Evolutionary conservation across 2,329 filamentous ascomycete genomes (phyloP).

Genomic region (Cryphonectria radicalis): DNA sequence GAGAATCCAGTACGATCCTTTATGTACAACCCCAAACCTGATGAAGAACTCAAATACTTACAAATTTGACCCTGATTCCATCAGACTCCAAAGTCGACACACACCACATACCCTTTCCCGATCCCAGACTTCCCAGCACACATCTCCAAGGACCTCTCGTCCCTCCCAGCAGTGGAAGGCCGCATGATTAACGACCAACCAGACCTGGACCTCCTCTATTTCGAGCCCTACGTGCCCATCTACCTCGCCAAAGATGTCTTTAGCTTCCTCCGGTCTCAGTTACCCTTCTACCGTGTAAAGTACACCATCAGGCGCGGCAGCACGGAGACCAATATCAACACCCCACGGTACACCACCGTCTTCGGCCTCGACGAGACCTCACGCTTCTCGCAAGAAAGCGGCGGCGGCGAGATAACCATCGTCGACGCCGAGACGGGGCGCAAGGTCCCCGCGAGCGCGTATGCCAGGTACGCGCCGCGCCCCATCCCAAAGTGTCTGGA

Average conservation of each 20-base stretch:
- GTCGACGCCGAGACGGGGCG: slow-evolving; percentile 48
- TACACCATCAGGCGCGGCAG: slow-evolving; percentile 73
- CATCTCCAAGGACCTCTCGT: slow-evolving; percentile 45
- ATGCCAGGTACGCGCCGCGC: slow-evolving; percentile 61
- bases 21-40: slow-evolving; percentile 7
- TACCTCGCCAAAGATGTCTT: slow-evolving; percentile 64
- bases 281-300: slow-evolving; percentile 77
- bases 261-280: slow-evolving; percentile 68
- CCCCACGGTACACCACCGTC: slow-evolving; percentile 60
- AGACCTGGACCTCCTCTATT: slow-evolving; percentile 75
- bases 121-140: slow-evolving; percentile 49
- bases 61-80: neutral
- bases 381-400: slow-evolving; percentile 49
- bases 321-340: slow-evolving; percentile 63
- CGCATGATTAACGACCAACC: slow-evolving; percentile 66
- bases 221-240: slow-evolving; percentile 70
- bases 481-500: slow-evolving; percentile 75
- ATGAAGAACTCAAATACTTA: no score
- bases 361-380: slow-evolving; percentile 67
- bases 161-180: slow-evolving; percentile 56
- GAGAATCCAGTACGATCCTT: neutral
- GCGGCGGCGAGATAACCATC: slow-evolving; percentile 41
- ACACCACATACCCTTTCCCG: slow-evolving; percentile 55
- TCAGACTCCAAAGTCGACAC: slow-evolving; percentile 41
- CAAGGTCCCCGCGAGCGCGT: slow-evolving; percentile 56